phyloP scores from a whole-genome alignment of 352 stramenopile species.

The Thalassiosira sp. region DNA sequence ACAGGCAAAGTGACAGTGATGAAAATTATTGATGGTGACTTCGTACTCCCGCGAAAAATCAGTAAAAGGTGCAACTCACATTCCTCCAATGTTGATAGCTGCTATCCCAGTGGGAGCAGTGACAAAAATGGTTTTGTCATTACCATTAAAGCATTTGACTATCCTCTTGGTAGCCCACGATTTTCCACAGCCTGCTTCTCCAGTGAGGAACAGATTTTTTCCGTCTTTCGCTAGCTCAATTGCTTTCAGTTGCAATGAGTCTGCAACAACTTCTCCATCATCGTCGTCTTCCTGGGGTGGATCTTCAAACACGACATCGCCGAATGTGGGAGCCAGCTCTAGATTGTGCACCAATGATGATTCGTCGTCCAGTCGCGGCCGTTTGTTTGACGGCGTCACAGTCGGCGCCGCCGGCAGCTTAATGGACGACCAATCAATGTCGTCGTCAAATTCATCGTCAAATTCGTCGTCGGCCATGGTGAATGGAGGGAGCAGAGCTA shows the following conservation, averaged over 20 bases:
- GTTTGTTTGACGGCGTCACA: constrained; percentile 14
- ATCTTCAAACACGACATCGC: constrained; percentile 80
- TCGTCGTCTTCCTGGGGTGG: constrained; percentile 4
- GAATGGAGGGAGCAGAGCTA: too few relatives aligned
- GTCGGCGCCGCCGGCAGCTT: constrained; percentile 3
- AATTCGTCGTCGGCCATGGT: constrained; percentile 5
- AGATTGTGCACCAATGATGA: constrained; percentile 44
- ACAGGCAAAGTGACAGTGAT: not conserved
- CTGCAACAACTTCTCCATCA: constrained; percentile 18
- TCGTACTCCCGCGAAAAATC: too few relatives aligned
- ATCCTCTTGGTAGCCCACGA: constrained; percentile 49
- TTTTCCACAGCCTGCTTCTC: constrained; percentile 67
- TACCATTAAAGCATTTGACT: constrained; percentile 27
- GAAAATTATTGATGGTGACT: not conserved
- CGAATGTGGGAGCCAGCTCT: constrained; percentile 77
- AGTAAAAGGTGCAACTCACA: constrained; percentile 27
- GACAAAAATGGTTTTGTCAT: constrained; percentile 57
- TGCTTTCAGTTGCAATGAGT: constrained; percentile 52
- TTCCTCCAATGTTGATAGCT: constrained; percentile 82
- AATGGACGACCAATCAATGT: constrained; percentile 16
- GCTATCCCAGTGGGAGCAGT: constrained; percentile 90
- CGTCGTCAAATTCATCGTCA: constrained; percentile 16
- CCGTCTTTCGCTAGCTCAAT: constrained; percentile 44
- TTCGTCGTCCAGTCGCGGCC: constrained; percentile 5
- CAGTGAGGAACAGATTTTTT: constrained; percentile 67